Conservation (phyloP, 371 early-diverging fungal species). For the Coemansia sp. region DNA sequence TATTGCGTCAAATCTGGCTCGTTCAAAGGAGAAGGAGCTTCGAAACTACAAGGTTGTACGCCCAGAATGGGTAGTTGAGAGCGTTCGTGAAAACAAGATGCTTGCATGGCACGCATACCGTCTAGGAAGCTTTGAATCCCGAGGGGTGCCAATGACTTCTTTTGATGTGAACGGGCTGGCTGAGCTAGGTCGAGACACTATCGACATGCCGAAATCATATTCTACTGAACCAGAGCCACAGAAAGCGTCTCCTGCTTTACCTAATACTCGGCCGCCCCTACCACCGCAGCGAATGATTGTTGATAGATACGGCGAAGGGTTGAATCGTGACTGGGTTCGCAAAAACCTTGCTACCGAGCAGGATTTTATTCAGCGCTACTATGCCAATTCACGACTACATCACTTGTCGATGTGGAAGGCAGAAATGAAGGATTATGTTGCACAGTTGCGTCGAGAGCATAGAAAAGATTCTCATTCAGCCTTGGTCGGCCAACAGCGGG, state of each 20-base stretch:
- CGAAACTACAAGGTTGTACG: conserved; percentile 71
- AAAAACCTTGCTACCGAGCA: conserved; percentile 37
- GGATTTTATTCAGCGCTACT: conserved; percentile 74
- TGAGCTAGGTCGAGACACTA: background rate
- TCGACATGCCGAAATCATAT: background rate
- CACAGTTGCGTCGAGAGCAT: conserved; percentile 48
- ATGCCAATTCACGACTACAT: conserved; percentile 77
- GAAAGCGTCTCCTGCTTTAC: background rate
- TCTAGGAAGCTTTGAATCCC: conserved; percentile 26
- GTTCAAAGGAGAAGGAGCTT: conserved; percentile 66
- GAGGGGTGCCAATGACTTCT: conserved; percentile 2
- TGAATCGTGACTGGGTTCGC: conserved; percentile 45
- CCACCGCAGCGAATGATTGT: conserved; percentile 9
- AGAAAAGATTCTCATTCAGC: background rate
- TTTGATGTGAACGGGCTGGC: background rate
- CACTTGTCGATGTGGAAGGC: conserved; percentile 79
- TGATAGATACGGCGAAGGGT: conserved; percentile 34
- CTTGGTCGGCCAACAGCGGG: background rate
- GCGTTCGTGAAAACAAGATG: conserved; percentile 57
- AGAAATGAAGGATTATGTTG: conserved; percentile 65
- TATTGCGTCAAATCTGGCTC: conserved; percentile 66
- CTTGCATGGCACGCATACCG: conserved; percentile 69
- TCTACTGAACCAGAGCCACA: background rate
- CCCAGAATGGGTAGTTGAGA: conserved; percentile 78
- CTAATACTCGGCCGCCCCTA: conserved; percentile 1